Base-by-base conservation (phyloP, 305 asterid genomes). In the Solanum hybrid region DNA sequence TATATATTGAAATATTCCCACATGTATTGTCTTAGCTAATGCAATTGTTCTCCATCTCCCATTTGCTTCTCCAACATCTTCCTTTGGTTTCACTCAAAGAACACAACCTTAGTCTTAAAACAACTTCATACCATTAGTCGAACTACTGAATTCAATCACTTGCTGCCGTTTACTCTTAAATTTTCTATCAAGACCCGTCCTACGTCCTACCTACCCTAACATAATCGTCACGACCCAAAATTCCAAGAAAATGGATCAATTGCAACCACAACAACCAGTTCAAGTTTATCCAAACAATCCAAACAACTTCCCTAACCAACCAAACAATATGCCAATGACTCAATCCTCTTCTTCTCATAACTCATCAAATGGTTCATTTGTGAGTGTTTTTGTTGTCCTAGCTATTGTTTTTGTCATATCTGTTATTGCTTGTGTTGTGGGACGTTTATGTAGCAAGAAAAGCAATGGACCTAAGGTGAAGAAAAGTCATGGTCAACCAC, bases 71-170 rank as follows among this genome's bases (percentile, higher is more conserved):
- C 86, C 34, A 46, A 77, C n/a, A 76, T 26, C 56, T 46, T 88
- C 77, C 89, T 88, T 77, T 88, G 77, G 56, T 76, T 6, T 66
- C 86, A 88, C 89, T 88, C 89, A 88, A 88, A 51, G 89, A 88
- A 88, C 89, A 79, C 85, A 77, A 51, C 16, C 42, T 27, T 42
- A 46, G 89, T 7, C 86, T 66, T n/a, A 76, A 51, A 79, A 38
- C 32, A 87, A 40, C 5, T 87, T 27, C 29, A 40, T 38, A 46
- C 38, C 27, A 2, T 17, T 31, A 9, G 2, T 46, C 29, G 22
- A 81, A 82, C 17, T 82, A 46, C 40, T 46, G 11, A 82, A 82
- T 29, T 82, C 10, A 82, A 82, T 82, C 73, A 5, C 72, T 82
- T 42, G 27, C 0, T 82, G 17, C 27, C 5, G 2, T 82, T 34